Evolutionary conservation across 495 filamentous ascomycete genomes (phyloP).

Genomic region (Neurospora africana): DNA sequence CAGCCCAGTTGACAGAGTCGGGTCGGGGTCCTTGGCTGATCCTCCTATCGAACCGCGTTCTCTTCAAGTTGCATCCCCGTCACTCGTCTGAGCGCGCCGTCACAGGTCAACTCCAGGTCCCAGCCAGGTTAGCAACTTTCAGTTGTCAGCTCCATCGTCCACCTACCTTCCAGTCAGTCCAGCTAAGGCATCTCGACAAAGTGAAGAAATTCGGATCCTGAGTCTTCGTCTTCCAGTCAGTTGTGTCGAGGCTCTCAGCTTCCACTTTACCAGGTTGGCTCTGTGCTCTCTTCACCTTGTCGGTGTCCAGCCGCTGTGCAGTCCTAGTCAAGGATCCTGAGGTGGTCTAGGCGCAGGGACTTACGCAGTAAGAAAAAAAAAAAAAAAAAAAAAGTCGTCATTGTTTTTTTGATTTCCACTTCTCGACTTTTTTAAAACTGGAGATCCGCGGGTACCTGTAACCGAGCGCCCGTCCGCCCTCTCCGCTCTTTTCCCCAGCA

Average conservation of each 20-base stretch:
- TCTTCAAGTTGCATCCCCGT: background rate
- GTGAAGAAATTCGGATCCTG: background rate
- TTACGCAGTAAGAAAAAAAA: constrained; percentile 4
- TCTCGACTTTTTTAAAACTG: constrained; percentile 1
- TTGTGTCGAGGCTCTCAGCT: background rate
- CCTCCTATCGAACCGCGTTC: background rate
- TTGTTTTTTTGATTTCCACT: constrained; percentile 2
- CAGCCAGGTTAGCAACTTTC: background rate
- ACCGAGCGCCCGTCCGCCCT: background rate
- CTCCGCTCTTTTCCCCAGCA: background rate
- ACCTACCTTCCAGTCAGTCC: background rate
- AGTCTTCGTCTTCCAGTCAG: background rate
- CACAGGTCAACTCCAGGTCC: background rate
- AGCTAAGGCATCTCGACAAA: background rate
- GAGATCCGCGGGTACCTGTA: background rate
- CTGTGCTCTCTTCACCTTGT: background rate
- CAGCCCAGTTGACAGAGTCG: background rate
- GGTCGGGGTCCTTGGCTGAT: background rate
- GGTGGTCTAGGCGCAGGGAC: background rate
- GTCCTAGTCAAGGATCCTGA: background rate
- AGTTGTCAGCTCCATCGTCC: background rate
- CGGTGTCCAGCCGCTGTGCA: background rate
- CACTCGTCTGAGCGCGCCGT: background rate
- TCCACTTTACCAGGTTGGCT: background rate
- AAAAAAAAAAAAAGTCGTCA: constrained; percentile 15